Conservation (phyloP, 2,329 filamentous ascomycete species). For the Colletotrichum sp. region DNA sequence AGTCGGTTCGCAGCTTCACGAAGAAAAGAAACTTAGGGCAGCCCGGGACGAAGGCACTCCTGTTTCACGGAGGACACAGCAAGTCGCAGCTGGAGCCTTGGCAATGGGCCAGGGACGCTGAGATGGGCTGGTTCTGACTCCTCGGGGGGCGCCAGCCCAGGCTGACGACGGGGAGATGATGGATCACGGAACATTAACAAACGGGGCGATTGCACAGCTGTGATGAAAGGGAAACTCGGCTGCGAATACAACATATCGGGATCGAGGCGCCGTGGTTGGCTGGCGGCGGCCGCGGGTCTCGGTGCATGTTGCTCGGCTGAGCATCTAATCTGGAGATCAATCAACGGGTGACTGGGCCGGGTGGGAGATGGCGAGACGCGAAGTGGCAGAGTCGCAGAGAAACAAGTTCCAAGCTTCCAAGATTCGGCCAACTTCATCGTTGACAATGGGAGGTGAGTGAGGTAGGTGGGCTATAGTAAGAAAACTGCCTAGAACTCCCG, state of each 20-base stretch:
- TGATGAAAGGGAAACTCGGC: neutral
- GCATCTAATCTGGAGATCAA: neutral
- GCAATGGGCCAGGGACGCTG: neutral
- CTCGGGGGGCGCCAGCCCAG: neutral
- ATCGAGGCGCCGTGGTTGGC: conserved; percentile 3
- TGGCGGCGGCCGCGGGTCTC: conserved; percentile 3
- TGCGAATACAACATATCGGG: neutral
- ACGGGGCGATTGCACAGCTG: neutral
- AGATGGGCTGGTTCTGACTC: neutral
- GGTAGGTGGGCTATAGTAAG: neutral
- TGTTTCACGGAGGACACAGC: conserved; percentile 5
- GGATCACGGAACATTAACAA: neutral
- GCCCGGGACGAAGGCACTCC: neutral
- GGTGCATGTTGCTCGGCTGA: neutral
- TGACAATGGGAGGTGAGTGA: neutral
- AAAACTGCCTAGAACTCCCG: neutral
- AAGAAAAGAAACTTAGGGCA: neutral
- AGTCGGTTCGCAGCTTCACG: neutral
- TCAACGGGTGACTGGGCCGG: neutral
- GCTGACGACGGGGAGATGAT: neutral
- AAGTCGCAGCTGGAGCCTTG: neutral
- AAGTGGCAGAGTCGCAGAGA: neutral
- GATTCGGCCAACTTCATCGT: neutral
- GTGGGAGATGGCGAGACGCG: neutral
- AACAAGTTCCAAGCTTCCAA: neutral